Percentiles rank a stretch among this genome's conserved stretches.
Conservation (phyloP, 192 early-diverging fungal species). For the Entomortierella lignicola region DNA sequence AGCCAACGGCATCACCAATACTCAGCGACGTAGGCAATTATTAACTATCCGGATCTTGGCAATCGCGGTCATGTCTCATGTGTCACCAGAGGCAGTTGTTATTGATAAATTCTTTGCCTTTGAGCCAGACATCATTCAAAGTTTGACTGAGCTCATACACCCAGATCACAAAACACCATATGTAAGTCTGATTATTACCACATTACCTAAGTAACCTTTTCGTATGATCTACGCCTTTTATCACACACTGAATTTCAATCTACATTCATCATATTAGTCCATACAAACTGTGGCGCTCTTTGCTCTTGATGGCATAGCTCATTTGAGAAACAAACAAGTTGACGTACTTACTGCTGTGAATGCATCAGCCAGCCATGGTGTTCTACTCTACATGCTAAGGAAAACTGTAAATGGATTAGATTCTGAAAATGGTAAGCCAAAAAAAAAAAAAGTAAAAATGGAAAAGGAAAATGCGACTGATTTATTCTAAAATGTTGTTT, state of each 20-base stretch:
- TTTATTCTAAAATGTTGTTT: neutral
- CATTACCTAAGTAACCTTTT: too few species aligned
- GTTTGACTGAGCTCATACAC: conserved; percentile 81
- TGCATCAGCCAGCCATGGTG: conserved; percentile 93
- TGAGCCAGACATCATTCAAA: conserved; percentile 87
- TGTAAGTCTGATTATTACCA: conserved; percentile 45
- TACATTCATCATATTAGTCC: conserved; percentile 45
- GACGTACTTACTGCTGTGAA: conserved; percentile 90
- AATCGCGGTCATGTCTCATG: conserved; percentile 78
- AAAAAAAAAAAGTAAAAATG: neutral
- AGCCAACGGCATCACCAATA: conserved; percentile 65
- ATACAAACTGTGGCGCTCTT: conserved; percentile 85
- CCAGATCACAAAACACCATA: conserved; percentile 70
- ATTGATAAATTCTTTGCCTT: conserved; percentile 84
- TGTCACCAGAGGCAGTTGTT: conserved; percentile 70
- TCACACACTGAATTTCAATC: neutral
- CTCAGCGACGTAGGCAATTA: conserved; percentile 65
- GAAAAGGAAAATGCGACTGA: neutral
- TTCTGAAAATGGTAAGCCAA: conserved; percentile 34
- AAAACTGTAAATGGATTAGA: conserved; percentile 71
- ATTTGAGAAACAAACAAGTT: conserved; percentile 76
- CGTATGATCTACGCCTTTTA: neutral
- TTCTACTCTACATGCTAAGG: conserved; percentile 84
- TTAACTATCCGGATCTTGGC: conserved; percentile 81
- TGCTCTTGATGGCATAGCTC: conserved; percentile 86